Evolutionary conservation across 768 basidiomycete genomes (phyloP).

Genomic region (Cystofilobasidium ferigula): DNA sequence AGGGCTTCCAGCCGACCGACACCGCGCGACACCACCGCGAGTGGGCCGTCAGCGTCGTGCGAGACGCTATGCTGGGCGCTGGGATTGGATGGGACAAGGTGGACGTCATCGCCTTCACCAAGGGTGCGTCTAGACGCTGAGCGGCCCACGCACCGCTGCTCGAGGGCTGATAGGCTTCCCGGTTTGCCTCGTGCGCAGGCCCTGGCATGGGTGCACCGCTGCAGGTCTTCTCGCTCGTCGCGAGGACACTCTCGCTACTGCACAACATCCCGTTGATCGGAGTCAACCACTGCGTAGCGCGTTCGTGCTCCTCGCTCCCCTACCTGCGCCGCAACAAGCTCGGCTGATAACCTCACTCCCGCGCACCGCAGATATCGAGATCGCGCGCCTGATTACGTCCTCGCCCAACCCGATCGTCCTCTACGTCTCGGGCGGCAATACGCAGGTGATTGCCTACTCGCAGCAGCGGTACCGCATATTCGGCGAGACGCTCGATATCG

Average conservation of each 20-base stretch:
- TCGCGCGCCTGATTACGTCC: conserved; percentile 88
- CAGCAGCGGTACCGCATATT: conserved; percentile 96
- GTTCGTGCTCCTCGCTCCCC: conserved; percentile 45
- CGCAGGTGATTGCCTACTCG: conserved; percentile 97
- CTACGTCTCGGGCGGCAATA: conserved; percentile 97
- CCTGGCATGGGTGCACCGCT: conserved; percentile 99
- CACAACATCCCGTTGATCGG: conserved; percentile 86
- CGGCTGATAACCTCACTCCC: background rate
- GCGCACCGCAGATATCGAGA: conserved; percentile 75
- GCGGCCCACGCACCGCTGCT: background rate
- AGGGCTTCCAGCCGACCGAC: conserved; percentile 91
- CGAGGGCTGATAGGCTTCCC: background rate
- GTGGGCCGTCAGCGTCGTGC: conserved; percentile 75
- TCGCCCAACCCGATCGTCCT: conserved; percentile 92
- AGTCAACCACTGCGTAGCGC: conserved; percentile 98
- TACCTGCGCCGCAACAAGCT: too few species aligned
- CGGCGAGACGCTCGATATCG: conserved; percentile 96
- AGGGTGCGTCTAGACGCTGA: conserved; percentile 51
- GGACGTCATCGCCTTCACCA: conserved; percentile 93
- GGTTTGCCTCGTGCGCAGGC: conserved; percentile 46
- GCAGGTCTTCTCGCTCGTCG: conserved; percentile 87
- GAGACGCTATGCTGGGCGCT: conserved; percentile 60
- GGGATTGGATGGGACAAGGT: conserved; percentile 60
- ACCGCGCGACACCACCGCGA: conserved; percentile 92
- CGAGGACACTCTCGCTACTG: conserved; percentile 75